A percentile compares a stretch with the other conserved stretches of the same genome.
phyloP scores from a whole-genome alignment of 176 grass and related monocot species.

The Typha latifolia region DNA sequence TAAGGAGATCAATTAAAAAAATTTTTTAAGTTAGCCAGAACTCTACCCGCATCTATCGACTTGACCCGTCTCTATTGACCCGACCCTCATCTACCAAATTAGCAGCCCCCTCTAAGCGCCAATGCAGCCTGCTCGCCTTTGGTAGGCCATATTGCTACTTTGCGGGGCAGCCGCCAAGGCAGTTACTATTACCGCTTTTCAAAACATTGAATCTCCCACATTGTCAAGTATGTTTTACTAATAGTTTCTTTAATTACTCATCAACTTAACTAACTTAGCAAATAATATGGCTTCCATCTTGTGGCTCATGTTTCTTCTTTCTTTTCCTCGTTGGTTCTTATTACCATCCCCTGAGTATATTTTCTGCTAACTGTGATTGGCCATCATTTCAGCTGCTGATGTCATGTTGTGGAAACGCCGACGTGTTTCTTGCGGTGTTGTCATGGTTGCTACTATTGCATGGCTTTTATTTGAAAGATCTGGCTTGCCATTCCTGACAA shows the following conservation, averaged over 20 bases:
- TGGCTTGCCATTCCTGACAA: constrained; percentile 81
- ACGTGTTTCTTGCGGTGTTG: constrained; percentile 42
- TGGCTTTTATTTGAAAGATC: constrained; percentile 91
- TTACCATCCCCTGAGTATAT: background rate
- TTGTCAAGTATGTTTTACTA: background rate
- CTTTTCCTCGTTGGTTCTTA: background rate
- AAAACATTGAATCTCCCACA: too few relatives aligned
- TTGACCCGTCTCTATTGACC: too few relatives aligned
- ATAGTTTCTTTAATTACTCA: background rate
- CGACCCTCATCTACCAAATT: too few relatives aligned
- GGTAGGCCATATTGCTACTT: too few relatives aligned
- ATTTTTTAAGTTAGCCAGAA: too few relatives aligned
- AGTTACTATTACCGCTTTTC: too few relatives aligned
- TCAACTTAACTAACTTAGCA: background rate
- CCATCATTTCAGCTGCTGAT: constrained; percentile 61
- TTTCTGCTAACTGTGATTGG: too few relatives aligned
- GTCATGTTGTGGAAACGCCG: constrained; percentile 79
- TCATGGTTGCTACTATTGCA: constrained; percentile 55
- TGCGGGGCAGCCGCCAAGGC: too few relatives aligned
- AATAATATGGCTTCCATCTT: background rate
- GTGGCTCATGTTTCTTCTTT: background rate
- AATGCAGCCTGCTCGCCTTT: too few relatives aligned
- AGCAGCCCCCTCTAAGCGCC: too few relatives aligned
- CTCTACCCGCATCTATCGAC: too few relatives aligned
- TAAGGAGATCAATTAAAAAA: too few relatives aligned